Percentiles rank a stretch among this genome's conserved stretches.
Conservation (phyloP, 2,329 filamentous ascomycete species). For the Anthostomella pinea region DNA sequence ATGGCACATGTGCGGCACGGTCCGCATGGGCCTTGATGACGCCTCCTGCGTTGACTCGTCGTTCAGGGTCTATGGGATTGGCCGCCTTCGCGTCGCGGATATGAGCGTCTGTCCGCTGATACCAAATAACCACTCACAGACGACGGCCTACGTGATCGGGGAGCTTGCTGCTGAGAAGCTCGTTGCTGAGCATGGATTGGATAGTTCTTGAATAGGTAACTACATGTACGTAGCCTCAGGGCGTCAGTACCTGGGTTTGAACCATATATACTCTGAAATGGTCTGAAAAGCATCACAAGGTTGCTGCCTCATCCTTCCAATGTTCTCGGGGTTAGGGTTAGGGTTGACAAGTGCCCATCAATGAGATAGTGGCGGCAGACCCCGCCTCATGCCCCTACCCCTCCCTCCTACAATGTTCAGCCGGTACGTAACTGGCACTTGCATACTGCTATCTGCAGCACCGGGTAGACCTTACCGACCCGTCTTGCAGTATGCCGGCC, state of each 20-base stretch:
- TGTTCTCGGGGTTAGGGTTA: too few species aligned
- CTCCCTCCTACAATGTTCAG: too few species aligned
- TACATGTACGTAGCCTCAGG: neutral
- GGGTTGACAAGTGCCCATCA: too few species aligned
- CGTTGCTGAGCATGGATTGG: constrained; percentile 11
- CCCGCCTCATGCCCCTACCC: too few species aligned
- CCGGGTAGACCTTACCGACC: too few species aligned
- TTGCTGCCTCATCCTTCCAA: too few species aligned
- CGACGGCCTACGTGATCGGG: constrained; percentile 43
- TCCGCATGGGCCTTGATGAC: constrained; percentile 13
- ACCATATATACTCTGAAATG: neutral
- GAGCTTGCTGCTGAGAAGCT: constrained; percentile 40
- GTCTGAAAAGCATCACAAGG: neutral
- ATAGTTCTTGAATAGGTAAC: constrained; percentile 1
- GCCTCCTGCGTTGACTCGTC: constrained; percentile 16
- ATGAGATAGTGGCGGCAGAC: too few species aligned
- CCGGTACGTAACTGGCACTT: too few species aligned
- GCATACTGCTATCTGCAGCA: too few species aligned
- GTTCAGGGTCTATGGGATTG: constrained; percentile 15
- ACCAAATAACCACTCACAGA: constrained; percentile 41
- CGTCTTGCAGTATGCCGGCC: too few species aligned
- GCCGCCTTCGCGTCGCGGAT: constrained; percentile 16
- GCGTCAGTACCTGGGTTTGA: neutral
- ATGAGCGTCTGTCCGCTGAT: constrained; percentile 20
- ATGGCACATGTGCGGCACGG: constrained; percentile 21